These are phyloP conservation scores for Arabidopsis suecica DNA, from an alignment of 345 rosid species.

Conservation along the genomic window DNA sequence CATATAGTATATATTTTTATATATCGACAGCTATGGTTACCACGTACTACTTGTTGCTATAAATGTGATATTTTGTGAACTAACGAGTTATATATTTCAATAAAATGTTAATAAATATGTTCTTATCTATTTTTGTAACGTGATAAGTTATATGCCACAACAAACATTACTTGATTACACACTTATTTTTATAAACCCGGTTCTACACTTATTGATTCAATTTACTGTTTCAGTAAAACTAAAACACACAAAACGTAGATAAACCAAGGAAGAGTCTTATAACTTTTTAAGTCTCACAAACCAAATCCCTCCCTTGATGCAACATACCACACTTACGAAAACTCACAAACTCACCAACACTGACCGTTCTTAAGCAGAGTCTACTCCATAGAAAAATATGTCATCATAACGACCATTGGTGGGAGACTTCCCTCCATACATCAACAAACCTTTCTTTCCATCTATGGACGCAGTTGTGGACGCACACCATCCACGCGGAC, in stretches of 20 bases:
- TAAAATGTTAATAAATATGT: too few species aligned
- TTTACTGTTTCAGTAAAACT: not conserved
- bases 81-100: too few species aligned
- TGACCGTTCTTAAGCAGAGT: not conserved
- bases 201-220: too few species aligned
- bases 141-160: too few species aligned
- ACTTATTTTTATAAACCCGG: too few species aligned
- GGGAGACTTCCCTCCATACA: constrained; percentile 29
- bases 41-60: too few species aligned
- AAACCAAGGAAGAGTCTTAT: not conserved
- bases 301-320: constrained; percentile 1
- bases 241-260: not conserved
- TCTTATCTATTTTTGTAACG: too few species aligned
- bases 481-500: constrained; percentile 32
- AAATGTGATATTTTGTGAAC: too few species aligned
- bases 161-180: too few species aligned
- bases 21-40: too few species aligned
- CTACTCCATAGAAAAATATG: constrained; percentile 30
- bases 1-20: too few species aligned
- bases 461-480: not conserved
- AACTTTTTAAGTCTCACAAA: constrained; percentile 1
- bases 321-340: constrained; percentile 4
- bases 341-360: constrained; percentile 1
- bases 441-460: constrained; percentile 23
- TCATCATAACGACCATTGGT: constrained; percentile 29